A percentile compares a stretch with the other conserved stretches of the same genome.
Conservation (phyloP, 768 basidiomycete species). For the Phaeotremella fagi region DNA sequence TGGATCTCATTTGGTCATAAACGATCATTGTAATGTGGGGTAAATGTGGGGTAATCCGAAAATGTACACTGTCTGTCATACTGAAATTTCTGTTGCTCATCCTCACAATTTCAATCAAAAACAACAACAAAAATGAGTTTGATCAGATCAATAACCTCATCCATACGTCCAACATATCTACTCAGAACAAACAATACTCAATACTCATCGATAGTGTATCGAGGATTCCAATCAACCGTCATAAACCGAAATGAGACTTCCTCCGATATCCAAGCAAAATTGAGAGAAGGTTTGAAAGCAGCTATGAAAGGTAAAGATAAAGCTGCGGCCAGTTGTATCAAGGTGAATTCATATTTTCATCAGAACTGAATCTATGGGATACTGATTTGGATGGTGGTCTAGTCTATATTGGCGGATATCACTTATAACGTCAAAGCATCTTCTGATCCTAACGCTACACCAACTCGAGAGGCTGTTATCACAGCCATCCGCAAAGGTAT, state of each 20-base stretch:
- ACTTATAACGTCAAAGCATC: conserved; percentile 42
- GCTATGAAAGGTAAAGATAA: conserved; percentile 46
- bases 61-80: background rate
- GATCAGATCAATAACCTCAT: background rate
- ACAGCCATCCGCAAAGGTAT: conserved; percentile 41
- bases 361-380: background rate
- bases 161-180: no score
- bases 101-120: background rate
- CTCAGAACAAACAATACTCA: no score
- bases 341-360: conserved; percentile 22
- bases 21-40: no score
- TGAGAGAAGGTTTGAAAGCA: conserved; percentile 45
- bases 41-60: background rate
- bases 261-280: conserved; percentile 24
- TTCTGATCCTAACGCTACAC: conserved; percentile 36
- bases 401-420: conserved; percentile 44
- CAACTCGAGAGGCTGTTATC: conserved; percentile 34
- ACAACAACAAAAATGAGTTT: background rate
- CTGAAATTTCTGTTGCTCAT: background rate
- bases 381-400: background rate
- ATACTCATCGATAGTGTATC: no score
- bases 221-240: background rate
- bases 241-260: background rate
- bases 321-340: conserved; percentile 32
- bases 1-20: no score